Conservation (phyloP, 805 yeast species). For the Debaryomyces tyrocola region DNA sequence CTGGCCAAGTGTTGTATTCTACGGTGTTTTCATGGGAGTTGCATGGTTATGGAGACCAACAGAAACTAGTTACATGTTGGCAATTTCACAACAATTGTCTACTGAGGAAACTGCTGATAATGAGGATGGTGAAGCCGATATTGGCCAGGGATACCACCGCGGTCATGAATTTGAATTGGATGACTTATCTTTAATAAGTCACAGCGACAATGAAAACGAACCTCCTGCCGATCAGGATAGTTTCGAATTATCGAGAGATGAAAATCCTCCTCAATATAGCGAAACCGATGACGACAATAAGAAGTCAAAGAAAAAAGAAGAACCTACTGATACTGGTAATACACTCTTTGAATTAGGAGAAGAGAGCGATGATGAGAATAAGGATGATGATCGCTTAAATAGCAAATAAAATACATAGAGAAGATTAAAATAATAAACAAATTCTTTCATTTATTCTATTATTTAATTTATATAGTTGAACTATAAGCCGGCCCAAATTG, state of each 20-base stretch:
- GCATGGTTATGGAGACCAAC: constrained; percentile 98
- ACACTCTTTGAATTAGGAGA: constrained; percentile 45
- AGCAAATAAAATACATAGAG: background rate
- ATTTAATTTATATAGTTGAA: background rate
- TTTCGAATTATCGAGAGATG: constrained; percentile 34
- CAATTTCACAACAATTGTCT: constrained; percentile 90
- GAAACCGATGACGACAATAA: constrained; percentile 8
- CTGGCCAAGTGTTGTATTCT: constrained; percentile 92
- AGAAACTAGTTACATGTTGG: constrained; percentile 89
- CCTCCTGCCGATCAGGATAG: constrained; percentile 26
- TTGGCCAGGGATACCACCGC: constrained; percentile 24
- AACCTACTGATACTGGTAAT: constrained; percentile 15
- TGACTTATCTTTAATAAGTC: constrained; percentile 54
- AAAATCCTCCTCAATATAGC: constrained; percentile 33
- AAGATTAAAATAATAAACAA: background rate
- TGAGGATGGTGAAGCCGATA: constrained; percentile 13
- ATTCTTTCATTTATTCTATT: background rate
- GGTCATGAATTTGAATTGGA: constrained; percentile 63
- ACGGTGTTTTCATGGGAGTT: constrained; percentile 75
- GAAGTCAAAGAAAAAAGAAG: constrained; percentile 3
- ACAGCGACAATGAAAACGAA: constrained; percentile 38
- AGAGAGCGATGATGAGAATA: constrained; percentile 33
- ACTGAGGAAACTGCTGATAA: constrained; percentile 66
- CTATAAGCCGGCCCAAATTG: constrained; percentile 40
- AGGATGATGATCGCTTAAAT: constrained; percentile 19